Base-by-base conservation (phyloP, 768 basidiomycete species). In the Leccinum barrowsii region DNA sequence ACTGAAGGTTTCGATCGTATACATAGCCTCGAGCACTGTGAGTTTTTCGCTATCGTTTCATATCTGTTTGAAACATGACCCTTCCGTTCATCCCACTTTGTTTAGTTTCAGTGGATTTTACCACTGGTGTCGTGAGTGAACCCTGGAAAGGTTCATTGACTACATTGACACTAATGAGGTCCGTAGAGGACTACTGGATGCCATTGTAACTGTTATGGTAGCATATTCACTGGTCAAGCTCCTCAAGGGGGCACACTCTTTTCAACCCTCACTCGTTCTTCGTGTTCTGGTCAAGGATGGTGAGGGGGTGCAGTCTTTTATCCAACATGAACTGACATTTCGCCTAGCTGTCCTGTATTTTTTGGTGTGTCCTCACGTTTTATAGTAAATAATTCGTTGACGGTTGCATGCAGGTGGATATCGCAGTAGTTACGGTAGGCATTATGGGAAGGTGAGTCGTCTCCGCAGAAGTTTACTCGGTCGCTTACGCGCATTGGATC, bases 281-380 rank as follows among this genome's bases (percentile, higher is more conserved):
- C 26, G 3, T 17, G 4, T 52, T 19, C 62, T 63, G 5, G 7
- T 47, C 13, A 28, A 21, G 35, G 62, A 63, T 42, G 62, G 62
- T 63, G 46, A 63, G 62, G 8, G n/a, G 17, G 22, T 26, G 13
- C 21, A 56, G 58, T 48, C 7, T 15, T 26, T 28, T 26, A 10
- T 28, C 19, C n/a, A 8, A 2, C n/a, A 21, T 22, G 1, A 26
- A 51, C 37, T 52, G 28, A 56, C 21, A 15, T 52, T 32, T 51
- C 21, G 15, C 17, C 22, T 46, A 59, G 58, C 54, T 40, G 7
- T 7, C 7, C 4, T 50, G 19, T 59, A 32, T 42, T 59, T 56
- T 19, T 8, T 10, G 21, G 58, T 59, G 4, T 17, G 54, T 55
- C 19, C 5, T 19, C 28, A 10, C 5, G 6, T 52, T 12, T 17